phyloP scores from a whole-genome alignment of 192 early-diverging fungal genomes.

The Lobosporangium transversale region DNA sequence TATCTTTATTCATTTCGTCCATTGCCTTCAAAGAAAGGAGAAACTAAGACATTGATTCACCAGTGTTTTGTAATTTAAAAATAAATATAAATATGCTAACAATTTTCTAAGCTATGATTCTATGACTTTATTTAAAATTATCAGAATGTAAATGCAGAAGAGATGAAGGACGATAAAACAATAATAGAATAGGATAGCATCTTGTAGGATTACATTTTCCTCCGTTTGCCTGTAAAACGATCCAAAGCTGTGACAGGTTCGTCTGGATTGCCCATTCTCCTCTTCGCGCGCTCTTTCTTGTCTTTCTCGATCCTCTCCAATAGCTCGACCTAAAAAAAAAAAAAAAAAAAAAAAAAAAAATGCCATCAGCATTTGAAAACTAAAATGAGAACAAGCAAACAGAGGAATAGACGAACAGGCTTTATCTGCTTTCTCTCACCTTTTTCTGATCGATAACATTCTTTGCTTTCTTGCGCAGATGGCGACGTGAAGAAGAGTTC shows the following conservation, averaged over 20 bases:
- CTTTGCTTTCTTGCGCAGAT: conserved; percentile 79
- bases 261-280: conserved; percentile 57
- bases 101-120: too few relatives aligned
- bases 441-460: conserved; percentile 84
- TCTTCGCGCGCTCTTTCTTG: conserved; percentile 62
- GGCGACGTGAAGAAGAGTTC: conserved; percentile 80
- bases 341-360: background rate
- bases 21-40: conserved; percentile 5
- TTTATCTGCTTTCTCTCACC: too few relatives aligned
- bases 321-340: conserved; percentile 49
- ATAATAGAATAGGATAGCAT: conserved; percentile 3
- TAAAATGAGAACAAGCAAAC: background rate
- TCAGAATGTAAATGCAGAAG: too few relatives aligned
- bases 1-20: conserved; percentile 7
- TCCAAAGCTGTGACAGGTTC: conserved; percentile 70
- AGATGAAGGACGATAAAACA: too few relatives aligned
- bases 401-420: background rate
- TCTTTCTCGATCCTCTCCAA: conserved; percentile 65
- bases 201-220: conserved; percentile 27
- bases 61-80: too few relatives aligned
- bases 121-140: too few relatives aligned
- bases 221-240: conserved; percentile 63
- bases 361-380: too few relatives aligned
- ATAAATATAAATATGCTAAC: too few relatives aligned
- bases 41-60: too few relatives aligned